Conservation (phyloP, 495 filamentous ascomycete genomes). For the Neurospora sp. region DNA sequence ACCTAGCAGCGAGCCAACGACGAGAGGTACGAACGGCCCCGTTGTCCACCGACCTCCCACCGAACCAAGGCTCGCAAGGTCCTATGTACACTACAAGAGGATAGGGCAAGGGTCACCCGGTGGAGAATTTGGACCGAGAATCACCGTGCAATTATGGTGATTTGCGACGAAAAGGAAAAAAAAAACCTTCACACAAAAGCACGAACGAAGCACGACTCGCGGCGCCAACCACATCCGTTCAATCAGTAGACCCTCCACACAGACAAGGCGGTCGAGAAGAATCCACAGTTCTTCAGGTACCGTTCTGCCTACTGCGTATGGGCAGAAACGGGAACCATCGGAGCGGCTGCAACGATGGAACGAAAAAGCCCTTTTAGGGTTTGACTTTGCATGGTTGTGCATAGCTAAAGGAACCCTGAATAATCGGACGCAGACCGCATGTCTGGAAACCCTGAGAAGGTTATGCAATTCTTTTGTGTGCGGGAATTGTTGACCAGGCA, state of each 20-base stretch:
- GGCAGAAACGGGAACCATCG: not conserved
- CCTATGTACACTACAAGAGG: not conserved
- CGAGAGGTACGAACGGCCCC: not conserved
- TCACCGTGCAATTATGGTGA: not conserved
- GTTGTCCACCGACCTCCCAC: not conserved
- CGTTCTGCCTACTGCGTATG: not conserved
- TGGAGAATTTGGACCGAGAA: not conserved
- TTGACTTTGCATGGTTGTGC: not conserved
- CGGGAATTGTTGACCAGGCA: not conserved
- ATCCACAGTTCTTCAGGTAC: not conserved
- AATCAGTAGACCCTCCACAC: not conserved
- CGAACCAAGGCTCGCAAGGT: not conserved
- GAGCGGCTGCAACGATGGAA: not conserved
- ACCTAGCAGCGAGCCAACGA: not conserved
- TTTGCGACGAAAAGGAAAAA: not conserved
- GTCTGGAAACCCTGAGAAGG: not conserved
- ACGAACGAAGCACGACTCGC: conserved; percentile 6
- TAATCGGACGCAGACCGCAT: not conserved
- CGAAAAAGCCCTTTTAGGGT: not conserved
- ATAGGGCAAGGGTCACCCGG: not conserved
- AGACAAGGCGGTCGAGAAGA: not conserved
- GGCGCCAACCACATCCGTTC: conserved; percentile 2
- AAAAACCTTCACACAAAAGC: not conserved
- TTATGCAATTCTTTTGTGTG: not conserved
- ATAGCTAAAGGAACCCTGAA: not conserved